Base-by-base conservation (phyloP, 2,329 filamentous ascomycete species). In the Botryosphaeria agaves region DNA sequence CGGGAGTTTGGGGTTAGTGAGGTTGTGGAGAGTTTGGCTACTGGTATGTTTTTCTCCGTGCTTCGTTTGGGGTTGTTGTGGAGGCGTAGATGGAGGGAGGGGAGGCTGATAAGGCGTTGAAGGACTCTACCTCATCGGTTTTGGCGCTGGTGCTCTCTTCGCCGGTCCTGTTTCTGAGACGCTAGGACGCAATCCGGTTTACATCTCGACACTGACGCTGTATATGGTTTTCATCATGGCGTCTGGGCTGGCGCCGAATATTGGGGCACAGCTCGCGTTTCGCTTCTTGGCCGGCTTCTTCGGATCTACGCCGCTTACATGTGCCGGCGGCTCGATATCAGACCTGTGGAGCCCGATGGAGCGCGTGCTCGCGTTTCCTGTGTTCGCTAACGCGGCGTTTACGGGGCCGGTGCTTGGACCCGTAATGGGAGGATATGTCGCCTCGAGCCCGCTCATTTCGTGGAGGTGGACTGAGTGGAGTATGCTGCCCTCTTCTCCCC, bases 191-290 rank as follows among this genome's bases (percentile, higher is more conserved):
- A 67, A 65, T 36, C 53, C 53, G 0, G 57, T 63, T 2, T 68
- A 68, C 36, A 49, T 64, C 4, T 42, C 48, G 14, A 59, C 64
- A 0, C 45, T 64, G 9, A 48, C 48, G 11, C 41, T 57, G 11
- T 66, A 59, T 32, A 57, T 65, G 44, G 46, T 64, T 27, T 68
- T 61, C 32, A 50, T 65, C 24, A 53, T 65, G 41, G 62, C 56
- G 0, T 53, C 55, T 0, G 65, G 52, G 1, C 40, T 66, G n/a
- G 44, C 61, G 1, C 56, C 56, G 3, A 62, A 56, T 14, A 55
- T 66, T 31, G 52, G 45, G 0, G 56, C 56, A 3, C 60, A 65
- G 31, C 43, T 66, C 5, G 51, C 53, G 0, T 66, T 63, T 33
- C 55, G 64, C 3, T 66, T 63, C 35, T 38, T 68, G 3, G 56